phyloP scores from a whole-genome alignment of 108 stramenopile species.

The Schizochytrium sp. region DNA sequence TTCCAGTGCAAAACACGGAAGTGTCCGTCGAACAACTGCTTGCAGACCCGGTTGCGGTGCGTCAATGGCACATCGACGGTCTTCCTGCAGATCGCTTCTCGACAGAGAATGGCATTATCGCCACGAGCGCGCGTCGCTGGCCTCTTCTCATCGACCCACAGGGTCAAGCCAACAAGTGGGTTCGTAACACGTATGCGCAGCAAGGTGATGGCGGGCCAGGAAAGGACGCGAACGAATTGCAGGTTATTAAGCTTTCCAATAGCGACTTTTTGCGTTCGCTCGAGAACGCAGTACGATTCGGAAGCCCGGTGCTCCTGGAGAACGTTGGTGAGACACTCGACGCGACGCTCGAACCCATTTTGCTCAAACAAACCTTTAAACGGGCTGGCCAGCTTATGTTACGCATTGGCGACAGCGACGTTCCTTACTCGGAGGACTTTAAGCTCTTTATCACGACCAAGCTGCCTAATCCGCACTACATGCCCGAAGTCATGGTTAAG shows the following conservation, averaged over 20 bases:
- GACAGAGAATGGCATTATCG: slow-evolving; percentile 54
- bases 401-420: slow-evolving; percentile 31
- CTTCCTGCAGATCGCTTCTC: slow-evolving; percentile 53
- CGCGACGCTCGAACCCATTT: slow-evolving; percentile 40
- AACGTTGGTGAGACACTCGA: slow-evolving; percentile 38
- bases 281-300: slow-evolving; percentile 36
- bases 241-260: slow-evolving; percentile 34
- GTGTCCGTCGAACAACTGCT: slow-evolving; percentile 18
- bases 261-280: slow-evolving; percentile 35
- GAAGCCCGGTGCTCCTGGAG: slow-evolving; percentile 37
- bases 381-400: slow-evolving; percentile 17
- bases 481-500: slow-evolving; percentile 44
- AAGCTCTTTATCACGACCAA: slow-evolving; percentile 38
- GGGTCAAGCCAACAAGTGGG: slow-evolving; percentile 43
- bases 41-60: slow-evolving; percentile 33
- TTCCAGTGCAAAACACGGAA: slow-evolving; percentile 34
- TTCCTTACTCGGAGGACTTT: slow-evolving; percentile 44
- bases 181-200: slow-evolving; percentile 21
- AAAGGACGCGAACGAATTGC: not conserved
- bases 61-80: slow-evolving; percentile 49
- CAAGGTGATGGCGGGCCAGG: not conserved
- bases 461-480: slow-evolving; percentile 44
- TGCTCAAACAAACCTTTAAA: slow-evolving; percentile 46
- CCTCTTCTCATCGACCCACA: slow-evolving; percentile 44
- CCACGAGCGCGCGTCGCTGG: slow-evolving; percentile 35